Evolutionary conservation across 768 basidiomycete species (phyloP), one percentile per base, ranked within the genome.

Genomic region (Boletus subcaerulescens): DNA sequence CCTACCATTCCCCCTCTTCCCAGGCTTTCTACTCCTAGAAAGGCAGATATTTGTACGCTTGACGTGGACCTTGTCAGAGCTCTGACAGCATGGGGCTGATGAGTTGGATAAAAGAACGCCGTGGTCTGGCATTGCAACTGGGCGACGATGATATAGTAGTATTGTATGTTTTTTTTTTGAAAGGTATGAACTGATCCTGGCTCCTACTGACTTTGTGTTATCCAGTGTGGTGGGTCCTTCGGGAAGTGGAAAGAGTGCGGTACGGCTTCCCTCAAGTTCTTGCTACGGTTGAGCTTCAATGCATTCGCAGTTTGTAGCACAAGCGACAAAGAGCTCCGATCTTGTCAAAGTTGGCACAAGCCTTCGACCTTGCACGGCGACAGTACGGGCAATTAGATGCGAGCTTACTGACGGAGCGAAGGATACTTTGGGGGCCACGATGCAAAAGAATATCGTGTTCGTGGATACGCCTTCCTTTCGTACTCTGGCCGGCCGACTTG

Each of bases 401-500:
- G 33, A 46, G 8, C 56, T 64, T 22, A 39, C 39, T 0, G 47
- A 42, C 0, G 18, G 7, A 5, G 63, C 43, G 4, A 52, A 31
- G 33, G 1, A 0, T 2, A 9, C 12, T n/a, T 35, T 63, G 18
- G 3, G 26, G 0, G 20, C 11, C 3, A 8, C 17, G 11, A 7
- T 0, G 4, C 41, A 48, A 24, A 56, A 38, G 2, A 13, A 42
- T 31, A 60, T 65, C 9, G 65, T 66, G 17, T 59, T 66, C 18
- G 59, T 66, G 0, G 60, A 67, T 49, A 67, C 50, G 0, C 65
- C 65, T 15, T 62, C 64, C 22, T 60, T 65, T 20, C 32, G 26
- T n/a, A 36, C 47, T 3, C 3, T 2, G 22, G 22, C 22, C 3
- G 49, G 14, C 13, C 13, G 15, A 31, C 39, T 47, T 20, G 45